These are phyloP conservation scores for Penicillium palitans DNA, from an alignment of 2,329 filamentous ascomycete genomes.

Conservation along the genomic window DNA sequence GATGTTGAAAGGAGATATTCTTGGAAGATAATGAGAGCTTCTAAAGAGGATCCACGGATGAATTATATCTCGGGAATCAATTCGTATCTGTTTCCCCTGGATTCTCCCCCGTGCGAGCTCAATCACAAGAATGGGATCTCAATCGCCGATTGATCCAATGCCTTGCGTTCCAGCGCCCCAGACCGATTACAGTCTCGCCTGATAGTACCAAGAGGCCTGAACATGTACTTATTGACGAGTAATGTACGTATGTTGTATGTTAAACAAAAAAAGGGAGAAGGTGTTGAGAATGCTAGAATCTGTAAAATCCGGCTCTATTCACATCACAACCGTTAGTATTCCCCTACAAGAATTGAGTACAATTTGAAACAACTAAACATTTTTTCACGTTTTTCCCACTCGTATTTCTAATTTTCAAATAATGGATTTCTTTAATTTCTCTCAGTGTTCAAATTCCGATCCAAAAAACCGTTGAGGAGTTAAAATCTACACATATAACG, in stretches of 20 bases:
- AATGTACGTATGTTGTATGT: background rate
- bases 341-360: background rate
- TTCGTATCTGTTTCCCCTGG: background rate
- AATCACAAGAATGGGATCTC: constrained; percentile 2
- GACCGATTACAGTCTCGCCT: constrained; percentile 4
- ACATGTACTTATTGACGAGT: background rate
- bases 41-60: background rate
- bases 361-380: background rate
- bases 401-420: background rate
- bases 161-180: constrained; percentile 5
- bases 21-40: background rate
- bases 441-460: background rate
- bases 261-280: background rate
- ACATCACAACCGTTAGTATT: background rate
- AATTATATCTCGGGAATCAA: background rate
- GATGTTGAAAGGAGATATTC: background rate
- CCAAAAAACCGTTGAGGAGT: no score
- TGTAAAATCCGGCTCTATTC: background rate
- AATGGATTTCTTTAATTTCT: background rate
- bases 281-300: background rate
- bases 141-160: constrained; percentile 23
- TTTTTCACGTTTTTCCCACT: no score
- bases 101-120: constrained; percentile 4
- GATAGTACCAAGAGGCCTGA: background rate
- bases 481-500: background rate